Evolutionary conservation across 768 basidiomycete genomes (phyloP).

Genomic region (Russula foetens): DNA sequence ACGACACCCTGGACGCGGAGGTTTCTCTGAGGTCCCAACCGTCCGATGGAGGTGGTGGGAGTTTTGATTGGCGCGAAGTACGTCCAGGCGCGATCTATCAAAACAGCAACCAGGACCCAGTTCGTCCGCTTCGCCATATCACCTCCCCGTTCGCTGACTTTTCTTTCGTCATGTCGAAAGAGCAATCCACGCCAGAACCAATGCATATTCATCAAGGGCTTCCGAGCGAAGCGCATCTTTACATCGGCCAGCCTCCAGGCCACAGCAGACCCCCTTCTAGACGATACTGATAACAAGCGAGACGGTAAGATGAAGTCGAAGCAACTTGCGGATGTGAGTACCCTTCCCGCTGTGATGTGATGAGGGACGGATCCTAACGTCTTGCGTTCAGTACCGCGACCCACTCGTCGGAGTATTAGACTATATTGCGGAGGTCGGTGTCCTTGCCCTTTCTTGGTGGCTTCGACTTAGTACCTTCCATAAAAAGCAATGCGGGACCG

Average conservation of each 20-base stretch:
- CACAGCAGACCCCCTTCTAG: not conserved
- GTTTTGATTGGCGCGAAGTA: not conserved
- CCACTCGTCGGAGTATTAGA: constrained; percentile 7
- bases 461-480: not conserved
- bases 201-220: constrained; percentile 9
- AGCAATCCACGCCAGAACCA: not conserved
- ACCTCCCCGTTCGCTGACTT: not conserved
- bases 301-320: not conserved
- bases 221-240: not conserved
- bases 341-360: not conserved
- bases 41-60: not conserved
- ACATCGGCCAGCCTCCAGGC: not conserved
- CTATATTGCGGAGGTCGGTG: constrained; percentile 11
- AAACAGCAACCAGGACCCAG: not conserved
- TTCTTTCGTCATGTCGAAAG: not conserved
- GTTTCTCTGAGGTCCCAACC: not conserved
- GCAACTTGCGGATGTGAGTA: not conserved
- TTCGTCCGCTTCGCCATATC: not conserved
- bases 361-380: not conserved
- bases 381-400: constrained; percentile 5
- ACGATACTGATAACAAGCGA: not conserved
- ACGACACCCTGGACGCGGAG: not conserved
- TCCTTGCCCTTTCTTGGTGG: not conserved
- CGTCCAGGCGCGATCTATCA: not conserved
- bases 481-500: constrained; percentile 7